Base-by-base conservation (phyloP, 108 stramenopile genomes). In the Epipyxis sp. region DNA sequence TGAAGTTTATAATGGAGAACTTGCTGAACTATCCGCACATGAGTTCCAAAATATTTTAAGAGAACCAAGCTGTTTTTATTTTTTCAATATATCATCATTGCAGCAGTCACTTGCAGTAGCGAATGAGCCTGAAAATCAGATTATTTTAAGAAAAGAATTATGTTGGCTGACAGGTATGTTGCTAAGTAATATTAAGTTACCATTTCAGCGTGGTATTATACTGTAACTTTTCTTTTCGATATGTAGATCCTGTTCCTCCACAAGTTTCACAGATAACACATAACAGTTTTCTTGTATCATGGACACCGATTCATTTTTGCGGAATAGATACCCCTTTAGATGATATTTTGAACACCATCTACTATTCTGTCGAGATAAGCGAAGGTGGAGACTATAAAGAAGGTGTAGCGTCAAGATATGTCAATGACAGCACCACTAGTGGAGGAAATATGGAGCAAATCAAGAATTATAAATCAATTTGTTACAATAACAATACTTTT, bases 161-260 rank as follows among this genome's bases (percentile, higher is more conserved):
- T 65, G 61, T 65, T 65, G 61, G 61, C 61, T 65, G 3, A 65
- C 61, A 65, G 61, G 61, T 65, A 32, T 65, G 61, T 65, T 57
- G 16, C 16, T 57, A 20, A 16, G 25, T 20, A 57, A 25, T 20
- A 16, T 16, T 57, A 20, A 20, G 16, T 25, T 57, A 20, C 54
- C 25, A 20, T 20, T 16, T 57, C 54, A 20, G 54, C 20, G 54
- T 25, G 54, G 16, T 20, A 20, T 57, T 57, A 20, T 57, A 57
- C 54, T 16, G 54, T 57, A 25, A 57, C 25, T 57, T 16, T 57
- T 16, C 25, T 57, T 25, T 20, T 57, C n/a, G n/a, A n/a, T n/a
- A n/a, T n/a, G n/a, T n/a, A 65, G 61, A 65, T 32, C 61, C 61
- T 13, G 20, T 37, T 6, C 61, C 61, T 32, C 61, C 61, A 29